Evolutionary conservation across 1,284 basidiomycete genomes (phyloP).

Genomic region (Cutaneotrichosporon sp.): DNA sequence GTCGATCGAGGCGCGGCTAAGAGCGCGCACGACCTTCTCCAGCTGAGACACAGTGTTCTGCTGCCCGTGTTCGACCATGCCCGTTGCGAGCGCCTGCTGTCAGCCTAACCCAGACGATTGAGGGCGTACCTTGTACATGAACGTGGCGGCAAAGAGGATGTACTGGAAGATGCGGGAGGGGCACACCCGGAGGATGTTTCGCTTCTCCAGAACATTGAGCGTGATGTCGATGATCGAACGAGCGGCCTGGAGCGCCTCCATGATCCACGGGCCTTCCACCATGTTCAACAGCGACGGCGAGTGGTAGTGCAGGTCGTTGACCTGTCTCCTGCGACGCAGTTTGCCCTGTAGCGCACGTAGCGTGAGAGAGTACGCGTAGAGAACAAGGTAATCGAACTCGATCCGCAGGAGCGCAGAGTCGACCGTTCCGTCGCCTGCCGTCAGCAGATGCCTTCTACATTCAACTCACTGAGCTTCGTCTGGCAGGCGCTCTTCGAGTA

Average conservation of each 20-base stretch:
- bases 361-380: constrained; percentile 21
- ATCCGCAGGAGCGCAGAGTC: constrained; percentile 17
- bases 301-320: constrained; percentile 18
- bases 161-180: constrained; percentile 21
- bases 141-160: constrained; percentile 22
- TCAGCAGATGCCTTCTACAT: background rate
- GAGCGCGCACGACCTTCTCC: constrained; percentile 13
- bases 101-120: background rate
- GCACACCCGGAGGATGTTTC: constrained; percentile 15
- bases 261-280: constrained; percentile 23
- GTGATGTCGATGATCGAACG: constrained; percentile 20
- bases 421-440: constrained; percentile 9
- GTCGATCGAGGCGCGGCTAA: constrained; percentile 18
- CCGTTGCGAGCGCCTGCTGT: constrained; percentile 17
- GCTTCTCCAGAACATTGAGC: constrained; percentile 16
- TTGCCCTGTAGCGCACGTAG: constrained; percentile 20
- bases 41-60: constrained; percentile 12
- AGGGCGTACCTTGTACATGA: constrained; percentile 23
- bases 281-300: constrained; percentile 21
- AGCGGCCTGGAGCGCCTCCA: constrained; percentile 20
- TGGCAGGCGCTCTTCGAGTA: constrained; percentile 14
- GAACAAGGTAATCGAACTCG: constrained; percentile 21
- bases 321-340: constrained; percentile 13
- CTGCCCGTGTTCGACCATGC: constrained; percentile 22
- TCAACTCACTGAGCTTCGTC: constrained; percentile 13